Evolutionary conservation across 2,329 filamentous ascomycete genomes (phyloP).

Genomic region (Calonectria fujianensis): DNA sequence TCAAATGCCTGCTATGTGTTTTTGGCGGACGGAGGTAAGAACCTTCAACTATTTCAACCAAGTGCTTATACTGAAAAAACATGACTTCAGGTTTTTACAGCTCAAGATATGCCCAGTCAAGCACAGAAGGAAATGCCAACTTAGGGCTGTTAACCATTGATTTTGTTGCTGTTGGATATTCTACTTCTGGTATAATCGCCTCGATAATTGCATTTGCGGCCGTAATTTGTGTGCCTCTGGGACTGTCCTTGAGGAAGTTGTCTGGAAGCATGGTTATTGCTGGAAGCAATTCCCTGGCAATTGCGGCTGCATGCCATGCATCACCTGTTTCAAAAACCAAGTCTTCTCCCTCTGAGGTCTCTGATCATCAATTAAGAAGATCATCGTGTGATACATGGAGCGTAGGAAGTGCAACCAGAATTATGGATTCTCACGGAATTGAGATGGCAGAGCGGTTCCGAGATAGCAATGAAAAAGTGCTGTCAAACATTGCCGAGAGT

Average conservation of each 20-base stretch:
- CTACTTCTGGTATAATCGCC: background rate
- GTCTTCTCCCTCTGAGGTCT: background rate
- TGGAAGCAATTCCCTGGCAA: slow-evolving; percentile 23
- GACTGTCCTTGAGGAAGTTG: background rate
- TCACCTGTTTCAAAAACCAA: background rate
- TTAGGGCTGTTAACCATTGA: background rate
- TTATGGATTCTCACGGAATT: background rate
- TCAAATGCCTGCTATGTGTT: slow-evolving; percentile 29
- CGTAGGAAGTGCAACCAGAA: background rate
- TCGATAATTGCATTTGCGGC: slow-evolving; percentile 3
- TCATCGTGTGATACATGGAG: background rate
- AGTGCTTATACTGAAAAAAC: background rate
- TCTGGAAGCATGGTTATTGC: slow-evolving; percentile 11
- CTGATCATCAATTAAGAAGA: background rate
- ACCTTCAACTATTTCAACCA: background rate
- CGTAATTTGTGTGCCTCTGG: slow-evolving; percentile 14
- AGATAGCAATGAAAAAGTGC: background rate
- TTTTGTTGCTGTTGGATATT: slow-evolving; percentile 20
- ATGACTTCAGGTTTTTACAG: background rate
- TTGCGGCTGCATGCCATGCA: slow-evolving; percentile 22
- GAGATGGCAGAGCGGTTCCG: background rate
- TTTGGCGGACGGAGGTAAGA: slow-evolving; percentile 20
- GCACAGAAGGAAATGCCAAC: background rate
- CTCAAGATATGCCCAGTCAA: background rate
- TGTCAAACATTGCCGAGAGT: slow-evolving; percentile 2